These are phyloP conservation scores for Eudorina sp. DNA, from an alignment of 139 green algal genomes.

Conservation along the genomic window DNA sequence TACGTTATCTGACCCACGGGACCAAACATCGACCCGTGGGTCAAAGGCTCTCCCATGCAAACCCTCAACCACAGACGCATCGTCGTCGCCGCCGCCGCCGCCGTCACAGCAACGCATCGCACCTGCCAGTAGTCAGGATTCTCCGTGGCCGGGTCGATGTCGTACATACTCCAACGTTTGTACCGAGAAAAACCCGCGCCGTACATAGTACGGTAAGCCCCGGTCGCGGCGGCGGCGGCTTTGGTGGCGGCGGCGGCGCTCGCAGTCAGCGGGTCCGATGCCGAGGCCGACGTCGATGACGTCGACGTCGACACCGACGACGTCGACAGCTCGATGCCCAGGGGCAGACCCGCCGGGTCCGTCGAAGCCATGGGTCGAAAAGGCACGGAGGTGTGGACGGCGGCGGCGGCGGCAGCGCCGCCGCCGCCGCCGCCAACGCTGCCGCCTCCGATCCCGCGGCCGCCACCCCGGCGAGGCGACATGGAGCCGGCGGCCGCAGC, in stretches of 20 bases:
- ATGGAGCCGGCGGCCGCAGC: background rate
- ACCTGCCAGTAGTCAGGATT: conserved; percentile 43
- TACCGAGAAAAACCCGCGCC: conserved; percentile 35
- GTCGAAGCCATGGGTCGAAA: background rate
- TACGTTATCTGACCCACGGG: too few species aligned
- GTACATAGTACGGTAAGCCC: background rate
- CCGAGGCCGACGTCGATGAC: background rate
- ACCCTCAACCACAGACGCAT: too few species aligned
- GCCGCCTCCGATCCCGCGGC: background rate
- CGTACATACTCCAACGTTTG: conserved; percentile 37
- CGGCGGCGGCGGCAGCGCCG: background rate
- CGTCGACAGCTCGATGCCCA: background rate
- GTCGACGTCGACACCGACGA: background rate
- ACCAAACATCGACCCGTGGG: too few species aligned
- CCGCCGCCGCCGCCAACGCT: background rate
- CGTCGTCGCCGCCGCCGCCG: background rate
- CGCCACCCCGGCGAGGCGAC: background rate
- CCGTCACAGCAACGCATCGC: background rate
- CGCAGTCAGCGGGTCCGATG: background rate
- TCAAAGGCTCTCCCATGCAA: too few species aligned
- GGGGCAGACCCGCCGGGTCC: background rate
- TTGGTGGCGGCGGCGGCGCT: background rate
- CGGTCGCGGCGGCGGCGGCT: background rate
- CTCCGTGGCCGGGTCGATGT: conserved; percentile 24
- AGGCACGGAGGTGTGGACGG: background rate